Conservation (phyloP, 225 moss, liverwort and hornwort species). For the Bryoerythrophyllum caledonicum region DNA sequence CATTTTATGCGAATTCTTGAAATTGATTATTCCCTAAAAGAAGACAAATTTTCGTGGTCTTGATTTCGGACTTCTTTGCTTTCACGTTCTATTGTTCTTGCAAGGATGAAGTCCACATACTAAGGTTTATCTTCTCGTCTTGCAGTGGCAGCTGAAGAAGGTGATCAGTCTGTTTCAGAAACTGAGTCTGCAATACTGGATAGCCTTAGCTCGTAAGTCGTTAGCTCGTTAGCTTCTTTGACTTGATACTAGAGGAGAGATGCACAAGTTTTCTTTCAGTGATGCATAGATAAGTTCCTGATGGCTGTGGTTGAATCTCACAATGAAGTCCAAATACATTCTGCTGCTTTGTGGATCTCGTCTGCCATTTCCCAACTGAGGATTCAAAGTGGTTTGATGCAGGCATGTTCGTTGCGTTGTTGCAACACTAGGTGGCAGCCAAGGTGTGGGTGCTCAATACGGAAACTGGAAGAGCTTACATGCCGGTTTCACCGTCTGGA, state of each 20-base stretch:
- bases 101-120: background rate
- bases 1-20: background rate
- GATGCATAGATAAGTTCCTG: no score
- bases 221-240: no score
- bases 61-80: no score
- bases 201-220: constrained; percentile 82
- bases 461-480: constrained; percentile 82
- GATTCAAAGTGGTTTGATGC: constrained; percentile 20
- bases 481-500: constrained; percentile 89
- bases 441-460: constrained; percentile 63
- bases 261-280: no score
- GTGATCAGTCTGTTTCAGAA: constrained; percentile 59
- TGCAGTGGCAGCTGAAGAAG: constrained; percentile 63
- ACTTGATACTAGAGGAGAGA: no score
- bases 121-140: constrained; percentile 1
- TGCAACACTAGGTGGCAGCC: constrained; percentile 68
- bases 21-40: no score
- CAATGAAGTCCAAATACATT: background rate
- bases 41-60: no score
- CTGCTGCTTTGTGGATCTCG: no score
- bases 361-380: constrained; percentile 12
- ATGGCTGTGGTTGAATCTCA: background rate
- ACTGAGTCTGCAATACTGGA: constrained; percentile 68
- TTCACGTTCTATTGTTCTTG: background rate
- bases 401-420: constrained; percentile 94